Evolutionary conservation across 2,329 filamentous ascomycete genomes (phyloP).

Genomic region (Claviceps humidiphila): DNA sequence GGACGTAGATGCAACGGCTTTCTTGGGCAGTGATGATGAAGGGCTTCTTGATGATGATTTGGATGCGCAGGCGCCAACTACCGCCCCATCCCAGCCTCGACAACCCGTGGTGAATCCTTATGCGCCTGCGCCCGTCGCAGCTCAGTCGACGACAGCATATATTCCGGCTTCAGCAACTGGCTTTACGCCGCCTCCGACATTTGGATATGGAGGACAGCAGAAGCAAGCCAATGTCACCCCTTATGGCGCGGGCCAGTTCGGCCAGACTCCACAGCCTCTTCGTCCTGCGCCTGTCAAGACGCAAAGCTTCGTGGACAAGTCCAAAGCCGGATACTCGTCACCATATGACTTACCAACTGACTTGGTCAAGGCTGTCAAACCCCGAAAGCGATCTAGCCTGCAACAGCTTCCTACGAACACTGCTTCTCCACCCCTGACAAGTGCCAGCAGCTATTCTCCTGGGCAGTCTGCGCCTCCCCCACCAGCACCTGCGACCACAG

Average conservation of each 20-base stretch:
- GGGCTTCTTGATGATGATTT: slow-evolving; percentile 64
- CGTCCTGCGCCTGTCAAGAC: slow-evolving; percentile 40
- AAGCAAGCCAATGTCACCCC: slow-evolving; percentile 11
- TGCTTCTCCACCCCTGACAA: slow-evolving; percentile 43
- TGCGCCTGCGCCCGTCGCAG: slow-evolving; percentile 11
- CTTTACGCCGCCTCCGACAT: slow-evolving; percentile 6
- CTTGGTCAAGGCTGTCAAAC: slow-evolving; percentile 46
- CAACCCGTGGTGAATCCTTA: slow-evolving; percentile 14
- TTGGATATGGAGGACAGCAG: slow-evolving; percentile 11
- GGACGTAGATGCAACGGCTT: slow-evolving; percentile 46
- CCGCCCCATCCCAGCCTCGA: slow-evolving; percentile 6
- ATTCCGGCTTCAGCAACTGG: slow-evolving; percentile 8
- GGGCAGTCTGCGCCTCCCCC: slow-evolving; percentile 11
- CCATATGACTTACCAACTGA: slow-evolving; percentile 94
- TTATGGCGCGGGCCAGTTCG: slow-evolving; percentile 21
- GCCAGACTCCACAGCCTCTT: slow-evolving; percentile 19
- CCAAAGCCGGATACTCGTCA: slow-evolving; percentile 84
- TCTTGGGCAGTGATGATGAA: slow-evolving; percentile 74
- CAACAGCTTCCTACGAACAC: slow-evolving; percentile 36
- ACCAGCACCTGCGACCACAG: slow-evolving; percentile 10
- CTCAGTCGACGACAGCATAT: slow-evolving; percentile 12
- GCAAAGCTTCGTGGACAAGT: slow-evolving; percentile 80
- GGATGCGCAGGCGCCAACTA: slow-evolving; percentile 24
- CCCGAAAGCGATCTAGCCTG: slow-evolving; percentile 50
- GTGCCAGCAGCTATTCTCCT: slow-evolving; percentile 40